Evolutionary conservation across 2,329 filamentous ascomycete species (phyloP), one percentile per base, ranked within the genome.

Genomic region (Pestalotiopsis fici): DNA sequence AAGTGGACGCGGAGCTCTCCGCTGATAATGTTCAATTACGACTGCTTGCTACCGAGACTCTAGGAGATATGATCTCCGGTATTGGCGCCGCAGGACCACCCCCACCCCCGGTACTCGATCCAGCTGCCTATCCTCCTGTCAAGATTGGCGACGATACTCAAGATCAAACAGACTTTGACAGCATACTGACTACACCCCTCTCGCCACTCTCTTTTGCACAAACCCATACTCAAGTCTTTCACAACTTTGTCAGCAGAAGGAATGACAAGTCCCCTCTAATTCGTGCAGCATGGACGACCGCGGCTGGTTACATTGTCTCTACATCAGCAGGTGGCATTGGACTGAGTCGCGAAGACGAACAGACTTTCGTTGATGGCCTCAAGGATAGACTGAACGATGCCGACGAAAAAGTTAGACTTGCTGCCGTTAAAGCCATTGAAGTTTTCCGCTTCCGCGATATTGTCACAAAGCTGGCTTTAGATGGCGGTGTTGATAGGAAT

Each of bases 41-140:
- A 65, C 87, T 93, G 68, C 86, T 99, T 67, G 95, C 95, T 2
- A 97, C 95, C 0, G 94, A 98, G 79, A 97, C 96, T 0, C 88
- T 99, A 50, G 96, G 97, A 65, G 95, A 98, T 76, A 95, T 99
- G 85, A 92, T 97, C 28, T 91, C 95, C 54, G 95, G 95, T 5
- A 97, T 98, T 77, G 95, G 95, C 62, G 93, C 95, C 69, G 94
- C 95, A 69, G 95, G 95, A 0, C 93, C 93, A 66, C 94, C 95
- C 18, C 88, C 92, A 15, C 82, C 89, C 6, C 88, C 91, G 11
- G 79, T 83, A 1, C 86, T 97, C 75, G 94, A 98, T 74, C 93
- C 95, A 13, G 88, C 92, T 25, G 91, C 92, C 35, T 98, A 97
- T 74, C 95, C 95, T n/a, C 91, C 92, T 3, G 83, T 91, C 60